These are phyloP conservation scores for Oryza longistaminata DNA, from an alignment of 176 grass and related monocot genomes.

Conservation along the genomic window DNA sequence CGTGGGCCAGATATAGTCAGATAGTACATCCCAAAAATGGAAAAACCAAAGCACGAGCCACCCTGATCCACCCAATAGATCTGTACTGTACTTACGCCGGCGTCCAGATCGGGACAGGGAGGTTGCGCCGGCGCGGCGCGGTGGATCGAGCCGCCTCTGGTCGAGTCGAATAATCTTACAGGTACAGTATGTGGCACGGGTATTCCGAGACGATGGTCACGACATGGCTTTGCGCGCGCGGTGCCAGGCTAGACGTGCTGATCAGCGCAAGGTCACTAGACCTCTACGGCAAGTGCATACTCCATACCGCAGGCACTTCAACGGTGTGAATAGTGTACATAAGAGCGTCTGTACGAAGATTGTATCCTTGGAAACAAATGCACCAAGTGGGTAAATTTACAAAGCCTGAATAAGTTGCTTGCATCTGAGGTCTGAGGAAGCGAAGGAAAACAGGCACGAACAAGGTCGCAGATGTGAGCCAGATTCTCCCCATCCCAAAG, in stretches of 20 bases:
- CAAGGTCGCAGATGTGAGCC: neutral
- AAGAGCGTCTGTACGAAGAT: neutral
- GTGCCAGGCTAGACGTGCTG: no score
- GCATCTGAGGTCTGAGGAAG: neutral
- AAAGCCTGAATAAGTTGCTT: neutral
- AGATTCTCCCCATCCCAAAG: neutral
- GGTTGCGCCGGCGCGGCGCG: no score
- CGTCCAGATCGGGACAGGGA: no score
- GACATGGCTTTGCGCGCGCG: neutral
- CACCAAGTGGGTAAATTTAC: neutral
- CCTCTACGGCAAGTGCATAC: neutral
- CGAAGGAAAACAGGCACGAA: neutral
- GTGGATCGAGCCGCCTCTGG: no score
- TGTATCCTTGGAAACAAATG: neutral
- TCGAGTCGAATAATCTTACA: no score
- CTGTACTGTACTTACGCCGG: no score
- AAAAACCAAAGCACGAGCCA: neutral
- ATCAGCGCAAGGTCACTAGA: no score
- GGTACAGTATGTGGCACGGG: no score
- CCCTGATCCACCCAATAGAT: no score
- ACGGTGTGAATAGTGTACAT: neutral
- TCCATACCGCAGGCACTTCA: neutral
- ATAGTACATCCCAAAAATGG: no score
- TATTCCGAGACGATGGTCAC: neutral
- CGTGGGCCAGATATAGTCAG: no score